Evolutionary conservation across 106 monocot species (phyloP).

Genomic region (Apostasia ramifera): DNA sequence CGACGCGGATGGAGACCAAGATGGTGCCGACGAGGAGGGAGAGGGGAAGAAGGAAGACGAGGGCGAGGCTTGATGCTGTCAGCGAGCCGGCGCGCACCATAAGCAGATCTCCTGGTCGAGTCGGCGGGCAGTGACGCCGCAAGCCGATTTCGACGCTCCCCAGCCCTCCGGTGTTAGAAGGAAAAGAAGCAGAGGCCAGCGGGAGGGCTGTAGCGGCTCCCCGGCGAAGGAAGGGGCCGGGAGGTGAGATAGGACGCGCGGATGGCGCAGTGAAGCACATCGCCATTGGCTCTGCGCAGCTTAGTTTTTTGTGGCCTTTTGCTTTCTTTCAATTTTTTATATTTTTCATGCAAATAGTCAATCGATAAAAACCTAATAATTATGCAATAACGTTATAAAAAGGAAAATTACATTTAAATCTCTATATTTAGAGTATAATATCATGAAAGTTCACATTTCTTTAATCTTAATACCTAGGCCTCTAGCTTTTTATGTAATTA

Average conservation of each 20-base stretch:
- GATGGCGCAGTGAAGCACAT: not conserved
- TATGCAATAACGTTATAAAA: no score
- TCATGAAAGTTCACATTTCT: no score
- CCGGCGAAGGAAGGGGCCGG: not conserved
- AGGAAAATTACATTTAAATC: no score
- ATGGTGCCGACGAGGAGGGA: slow-evolving; percentile 78
- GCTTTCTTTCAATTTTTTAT: no score
- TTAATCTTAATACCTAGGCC: no score
- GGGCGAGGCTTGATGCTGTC: slow-evolving; percentile 37
- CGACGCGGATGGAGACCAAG: slow-evolving; percentile 55
- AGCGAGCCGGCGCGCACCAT: slow-evolving; percentile 56
- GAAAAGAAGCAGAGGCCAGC: not conserved
- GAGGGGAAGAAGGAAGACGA: slow-evolving; percentile 73
- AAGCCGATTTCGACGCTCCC: not conserved
- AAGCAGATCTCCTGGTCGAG: slow-evolving; percentile 4
- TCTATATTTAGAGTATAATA: no score
- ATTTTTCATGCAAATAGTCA: no score
- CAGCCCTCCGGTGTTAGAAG: not conserved
- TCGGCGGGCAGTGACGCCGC: not conserved
- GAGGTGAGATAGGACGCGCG: not conserved
- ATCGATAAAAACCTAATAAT: no score
- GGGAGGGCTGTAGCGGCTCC: not conserved
- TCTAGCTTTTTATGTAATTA: no score
- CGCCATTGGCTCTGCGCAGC: not conserved
- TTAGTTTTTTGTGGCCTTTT: no score